Evolutionary conservation across 2,329 filamentous ascomycete genomes (phyloP), one percentile per base, ranked within the genome.

Genomic region (Stagonosporopsis vannaccii): DNA sequence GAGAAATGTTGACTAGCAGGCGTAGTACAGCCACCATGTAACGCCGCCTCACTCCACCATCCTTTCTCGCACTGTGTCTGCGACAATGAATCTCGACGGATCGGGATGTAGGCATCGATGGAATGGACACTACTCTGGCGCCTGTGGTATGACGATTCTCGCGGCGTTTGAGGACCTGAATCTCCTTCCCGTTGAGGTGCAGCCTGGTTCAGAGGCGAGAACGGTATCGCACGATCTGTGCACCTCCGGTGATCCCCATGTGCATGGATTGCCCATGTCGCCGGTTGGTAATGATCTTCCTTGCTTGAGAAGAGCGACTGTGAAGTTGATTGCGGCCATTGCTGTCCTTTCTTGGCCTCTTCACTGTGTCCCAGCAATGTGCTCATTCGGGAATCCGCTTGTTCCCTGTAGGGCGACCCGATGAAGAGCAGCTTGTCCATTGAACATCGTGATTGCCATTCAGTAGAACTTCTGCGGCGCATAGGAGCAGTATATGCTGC

Each of bases 1-100:
- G 58, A 57, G 6, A 58, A 40, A 20, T 43, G 55, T 25, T 43
- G 43, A 17, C 42, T 45, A 7, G 25, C 30, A 32, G 43, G 41
- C 2, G 51, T 43, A 5, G 42, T 50, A 17, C 49, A 59, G 5
- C 48, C 52, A 13, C 48, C 40, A 17, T 43, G 47, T 30, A 35
- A 28, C 8, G 50, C 55, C 13, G 51, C 41, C 19, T 59, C 61
- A n/a, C 28, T 49, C 51, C 56, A 55, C 53, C 48, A 54, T 8
- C 35, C 42, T 35, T 45, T 58, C 25, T 58, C 51, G 11, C 39
- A 28, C 30, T 45, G 56, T 15, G 17, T 42, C 22, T 40, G 33
- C 5, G 46, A 43, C 19, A 56, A 22, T 5, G 51, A 41, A 9
- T 28, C 40, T 19, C 30, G 26, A 19, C 22, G 26, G 42, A 15